Base-by-base conservation (phyloP, 768 basidiomycete species). In the Leccinum sublutescens region DNA sequence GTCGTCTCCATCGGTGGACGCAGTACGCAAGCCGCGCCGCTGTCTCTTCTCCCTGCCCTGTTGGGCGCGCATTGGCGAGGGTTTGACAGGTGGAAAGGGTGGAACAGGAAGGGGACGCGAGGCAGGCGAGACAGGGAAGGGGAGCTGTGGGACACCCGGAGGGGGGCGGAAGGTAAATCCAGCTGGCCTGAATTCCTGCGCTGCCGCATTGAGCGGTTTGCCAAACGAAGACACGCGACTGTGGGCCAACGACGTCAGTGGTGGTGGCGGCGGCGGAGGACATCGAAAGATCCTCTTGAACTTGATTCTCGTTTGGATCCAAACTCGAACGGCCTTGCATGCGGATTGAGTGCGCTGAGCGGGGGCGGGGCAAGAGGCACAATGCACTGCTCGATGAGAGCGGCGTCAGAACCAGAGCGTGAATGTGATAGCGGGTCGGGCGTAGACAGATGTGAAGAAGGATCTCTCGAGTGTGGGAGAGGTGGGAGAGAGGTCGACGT, bases 1-100 rank as follows among this genome's bases (percentile, higher is more conserved):
- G 52, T 77, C 68, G n/a, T 78, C 79, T 21, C 78, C 74, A 10
- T 74, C 70, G 1, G 68, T 68, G 19, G 71, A 71, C 4, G 62
- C 58, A 3, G 71, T 63, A 52, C 68, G 73, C 5, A 86, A 84
- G 31, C 76, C 81, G 49, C 84, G 79, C 14, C 89, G 81, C 60
- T 84, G 87, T 61, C 91, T 80, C 72, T 94, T 93, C 74, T 94
- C 91, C 56, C 91, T 79, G 17, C 92, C 92, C 73, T 93, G 90
- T 66, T 73, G 65, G 63, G 65, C 61, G 59, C 70, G 69, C 61
- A 36, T 56, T 50, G 62, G 65, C 27, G 60, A 64, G 51, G 50
- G 56, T 56, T 59, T 70, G 69, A 62, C 58, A 17, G 77, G 76
- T 0, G 74, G 25, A 25, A 25, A 25, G 25, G 25, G 25, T 25